Conservation (phyloP, 306 rosid genomes). For the Spatholobus suberectus region DNA sequence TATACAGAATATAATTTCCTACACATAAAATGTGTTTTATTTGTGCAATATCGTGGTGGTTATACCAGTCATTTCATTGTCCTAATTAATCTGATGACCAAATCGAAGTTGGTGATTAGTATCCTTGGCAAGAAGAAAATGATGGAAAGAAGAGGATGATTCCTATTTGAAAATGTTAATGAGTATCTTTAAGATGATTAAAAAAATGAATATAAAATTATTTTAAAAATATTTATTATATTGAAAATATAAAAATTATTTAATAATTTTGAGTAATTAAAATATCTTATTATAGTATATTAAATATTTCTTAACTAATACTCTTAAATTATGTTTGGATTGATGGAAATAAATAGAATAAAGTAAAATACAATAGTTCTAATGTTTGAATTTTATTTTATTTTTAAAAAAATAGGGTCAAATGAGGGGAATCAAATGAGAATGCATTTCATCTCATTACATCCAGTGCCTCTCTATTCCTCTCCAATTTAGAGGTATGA, state of each 20-base stretch:
- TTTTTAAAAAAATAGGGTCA: neutral
- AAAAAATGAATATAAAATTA: neutral
- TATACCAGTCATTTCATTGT: conserved; percentile 23
- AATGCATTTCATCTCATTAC: neutral
- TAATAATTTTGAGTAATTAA: neutral
- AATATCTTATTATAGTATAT: neutral
- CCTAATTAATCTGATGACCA: conserved; percentile 1
- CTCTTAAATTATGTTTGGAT: neutral
- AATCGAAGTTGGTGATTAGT: conserved; percentile 36
- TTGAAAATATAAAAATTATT: neutral
- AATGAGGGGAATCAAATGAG: too few species aligned
- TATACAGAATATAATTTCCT: neutral
- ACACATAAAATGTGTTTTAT: neutral
- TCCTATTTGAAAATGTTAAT: neutral
- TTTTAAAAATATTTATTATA: neutral
- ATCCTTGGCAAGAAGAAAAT: neutral
- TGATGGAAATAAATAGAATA: neutral
- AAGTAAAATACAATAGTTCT: neutral
- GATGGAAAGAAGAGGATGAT: neutral
- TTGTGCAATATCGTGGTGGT: conserved; percentile 36
- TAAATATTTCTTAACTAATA: neutral
- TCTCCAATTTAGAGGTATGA: too few species aligned
- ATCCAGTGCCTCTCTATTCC: neutral
- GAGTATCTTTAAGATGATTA: neutral
- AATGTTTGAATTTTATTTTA: neutral